Conservation (phyloP, 2,329 filamentous ascomycete genomes). For the Hymenoscyphus linearis region DNA sequence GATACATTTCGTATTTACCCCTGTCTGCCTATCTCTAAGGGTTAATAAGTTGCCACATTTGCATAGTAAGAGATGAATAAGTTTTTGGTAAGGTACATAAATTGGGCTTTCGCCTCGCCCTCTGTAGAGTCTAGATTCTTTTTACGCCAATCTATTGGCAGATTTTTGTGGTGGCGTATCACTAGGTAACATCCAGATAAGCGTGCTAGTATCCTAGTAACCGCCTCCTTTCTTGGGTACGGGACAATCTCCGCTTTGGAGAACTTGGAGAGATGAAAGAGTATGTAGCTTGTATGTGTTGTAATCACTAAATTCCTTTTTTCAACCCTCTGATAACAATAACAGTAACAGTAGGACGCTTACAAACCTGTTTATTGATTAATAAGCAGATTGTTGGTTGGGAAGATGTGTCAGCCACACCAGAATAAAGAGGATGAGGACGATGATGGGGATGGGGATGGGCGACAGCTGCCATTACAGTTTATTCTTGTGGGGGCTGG, state of each 20-base stretch:
- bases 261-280: too few relatives aligned
- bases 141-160: background rate
- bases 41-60: background rate
- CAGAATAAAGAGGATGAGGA: background rate
- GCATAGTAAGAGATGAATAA: background rate
- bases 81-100: background rate
- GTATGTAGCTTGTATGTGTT: background rate
- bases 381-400: background rate
- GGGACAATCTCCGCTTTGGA: too few relatives aligned
- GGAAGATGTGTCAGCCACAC: background rate
- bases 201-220: background rate
- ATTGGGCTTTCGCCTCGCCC: background rate
- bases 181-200: background rate
- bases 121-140: background rate
- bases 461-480: constrained; percentile 3
- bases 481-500: constrained; percentile 9
- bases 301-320: background rate
- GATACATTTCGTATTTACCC: background rate
- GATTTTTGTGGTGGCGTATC: background rate
- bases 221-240: background rate
- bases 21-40: background rate
- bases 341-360: background rate
- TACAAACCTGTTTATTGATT: background rate
- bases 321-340: background rate
- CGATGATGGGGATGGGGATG: background rate